Evolutionary conservation across 2,329 filamentous ascomycete species (phyloP).

Genomic region (Penicillium sp.): DNA sequence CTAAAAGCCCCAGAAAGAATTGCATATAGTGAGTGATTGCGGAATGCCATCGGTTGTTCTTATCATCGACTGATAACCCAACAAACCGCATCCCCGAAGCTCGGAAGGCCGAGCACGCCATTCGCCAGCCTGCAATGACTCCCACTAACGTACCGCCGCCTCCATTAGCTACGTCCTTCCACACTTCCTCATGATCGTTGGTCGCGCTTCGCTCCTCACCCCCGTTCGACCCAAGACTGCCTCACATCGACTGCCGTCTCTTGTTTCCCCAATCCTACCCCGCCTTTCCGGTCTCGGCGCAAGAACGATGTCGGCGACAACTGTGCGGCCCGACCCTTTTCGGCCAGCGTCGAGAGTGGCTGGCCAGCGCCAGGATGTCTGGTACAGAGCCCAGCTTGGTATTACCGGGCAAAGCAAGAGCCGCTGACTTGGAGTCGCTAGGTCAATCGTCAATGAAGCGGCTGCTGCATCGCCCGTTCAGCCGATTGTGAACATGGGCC

Average conservation of each 20-base stretch:
- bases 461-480: constrained; percentile 62
- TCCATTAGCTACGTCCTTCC: too few relatives aligned
- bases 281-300: constrained; percentile 19
- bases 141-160: constrained; percentile 1
- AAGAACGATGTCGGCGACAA: constrained; percentile 42
- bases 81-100: too few relatives aligned
- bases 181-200: constrained; percentile 9
- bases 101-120: constrained; percentile 23
- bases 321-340: constrained; percentile 42
- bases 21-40: background rate
- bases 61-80: too few relatives aligned
- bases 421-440: constrained; percentile 27
- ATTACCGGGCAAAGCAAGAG: background rate
- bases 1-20: background rate
- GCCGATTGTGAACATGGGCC: constrained; percentile 68
- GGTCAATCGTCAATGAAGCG: constrained; percentile 67
- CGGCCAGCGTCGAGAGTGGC: constrained; percentile 49
- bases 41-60: too few relatives aligned
- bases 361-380: constrained; percentile 53
- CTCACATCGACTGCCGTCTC: background rate
- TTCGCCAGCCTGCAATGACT: constrained; percentile 7
- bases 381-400: constrained; percentile 29
- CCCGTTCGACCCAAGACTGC: constrained; percentile 5
- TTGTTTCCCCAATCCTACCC: constrained; percentile 13
- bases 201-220: constrained; percentile 9